These are phyloP conservation scores for Hypoxylon rubiginosum DNA, from an alignment of 2,329 filamentous ascomycete genomes.

Conservation along the genomic window DNA sequence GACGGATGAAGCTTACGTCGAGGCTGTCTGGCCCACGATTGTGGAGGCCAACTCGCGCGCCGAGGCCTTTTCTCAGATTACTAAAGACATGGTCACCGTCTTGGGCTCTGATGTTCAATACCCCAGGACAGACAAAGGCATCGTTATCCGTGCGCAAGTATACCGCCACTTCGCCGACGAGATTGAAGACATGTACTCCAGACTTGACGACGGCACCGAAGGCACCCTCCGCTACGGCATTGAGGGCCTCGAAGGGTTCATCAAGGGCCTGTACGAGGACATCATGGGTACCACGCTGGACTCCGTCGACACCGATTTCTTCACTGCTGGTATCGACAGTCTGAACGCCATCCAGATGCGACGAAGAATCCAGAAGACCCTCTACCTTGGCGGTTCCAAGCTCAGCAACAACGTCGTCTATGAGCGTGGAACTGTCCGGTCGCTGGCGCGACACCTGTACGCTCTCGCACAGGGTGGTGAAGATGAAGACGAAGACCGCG, in stretches of 20 bases:
- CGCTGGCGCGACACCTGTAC: conserved; percentile 61
- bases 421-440: conserved; percentile 64
- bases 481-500: not conserved
- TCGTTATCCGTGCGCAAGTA: conserved; percentile 63
- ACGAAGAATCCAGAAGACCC: conserved; percentile 62
- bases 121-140: conserved; percentile 67
- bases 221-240: conserved; percentile 39
- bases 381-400: conserved; percentile 62
- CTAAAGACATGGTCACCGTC: conserved; percentile 63
- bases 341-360: conserved; percentile 70
- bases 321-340: conserved; percentile 69
- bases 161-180: conserved; percentile 59
- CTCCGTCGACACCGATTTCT: conserved; percentile 67
- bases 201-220: conserved; percentile 1
- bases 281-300: conserved; percentile 46
- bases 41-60: conserved; percentile 50
- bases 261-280: conserved; percentile 50
- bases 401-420: conserved; percentile 71
- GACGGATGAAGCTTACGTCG: conserved; percentile 48
- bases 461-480: conserved; percentile 27
- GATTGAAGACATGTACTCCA: conserved; percentile 59
- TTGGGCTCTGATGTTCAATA: conserved; percentile 59
- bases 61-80: conserved; percentile 56
- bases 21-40: conserved; percentile 53
- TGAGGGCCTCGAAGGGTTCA: conserved; percentile 51